Evolutionary conservation across 2,329 filamentous ascomycete species (phyloP).

Genomic region (Diaporthe destruens): DNA sequence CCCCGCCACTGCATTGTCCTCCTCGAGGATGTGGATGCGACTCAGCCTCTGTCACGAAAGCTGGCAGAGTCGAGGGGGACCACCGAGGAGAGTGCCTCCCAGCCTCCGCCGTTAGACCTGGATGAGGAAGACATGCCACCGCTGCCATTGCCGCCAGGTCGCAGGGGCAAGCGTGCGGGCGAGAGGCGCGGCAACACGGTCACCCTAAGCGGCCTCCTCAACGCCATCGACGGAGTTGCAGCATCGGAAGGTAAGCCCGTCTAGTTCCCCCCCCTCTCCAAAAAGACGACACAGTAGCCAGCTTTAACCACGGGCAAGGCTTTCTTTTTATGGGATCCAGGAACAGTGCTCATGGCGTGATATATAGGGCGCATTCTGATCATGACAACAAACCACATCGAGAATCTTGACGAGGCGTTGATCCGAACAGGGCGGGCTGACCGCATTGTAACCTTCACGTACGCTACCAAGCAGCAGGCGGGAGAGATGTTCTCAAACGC

Average conservation of each 20-base stretch:
- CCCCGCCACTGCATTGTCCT: slow-evolving; percentile 37
- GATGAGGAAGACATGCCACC: slow-evolving; percentile 4
- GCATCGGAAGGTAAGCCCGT: slow-evolving; percentile 38
- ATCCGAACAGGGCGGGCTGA: slow-evolving; percentile 38
- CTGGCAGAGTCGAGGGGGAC: not conserved
- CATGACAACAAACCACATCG: slow-evolving; percentile 40
- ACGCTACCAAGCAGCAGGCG: slow-evolving; percentile 36
- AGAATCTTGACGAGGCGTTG: slow-evolving; percentile 39
- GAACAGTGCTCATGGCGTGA: not conserved
- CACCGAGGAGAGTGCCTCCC: not conserved
- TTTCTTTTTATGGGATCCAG: not conserved
- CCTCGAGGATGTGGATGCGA: slow-evolving; percentile 40
- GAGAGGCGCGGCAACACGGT: slow-evolving; percentile 22
- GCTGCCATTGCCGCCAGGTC: not conserved
- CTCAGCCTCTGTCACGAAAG: slow-evolving; percentile 27
- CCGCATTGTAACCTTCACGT: slow-evolving; percentile 38
- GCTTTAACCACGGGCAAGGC: too few species aligned
- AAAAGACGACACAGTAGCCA: not conserved
- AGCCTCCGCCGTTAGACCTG: too few species aligned
- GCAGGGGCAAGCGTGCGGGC: not conserved
- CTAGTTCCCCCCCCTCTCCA: too few species aligned
- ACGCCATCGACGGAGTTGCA: slow-evolving; percentile 38
- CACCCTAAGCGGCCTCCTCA: slow-evolving; percentile 39
- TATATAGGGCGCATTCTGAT: slow-evolving; percentile 38
- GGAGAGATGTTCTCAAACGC: slow-evolving; percentile 38